These are phyloP conservation scores for Cunninghamia lanceolata DNA, from an alignment of 75 land plant genomes.

Conservation along the genomic window DNA sequence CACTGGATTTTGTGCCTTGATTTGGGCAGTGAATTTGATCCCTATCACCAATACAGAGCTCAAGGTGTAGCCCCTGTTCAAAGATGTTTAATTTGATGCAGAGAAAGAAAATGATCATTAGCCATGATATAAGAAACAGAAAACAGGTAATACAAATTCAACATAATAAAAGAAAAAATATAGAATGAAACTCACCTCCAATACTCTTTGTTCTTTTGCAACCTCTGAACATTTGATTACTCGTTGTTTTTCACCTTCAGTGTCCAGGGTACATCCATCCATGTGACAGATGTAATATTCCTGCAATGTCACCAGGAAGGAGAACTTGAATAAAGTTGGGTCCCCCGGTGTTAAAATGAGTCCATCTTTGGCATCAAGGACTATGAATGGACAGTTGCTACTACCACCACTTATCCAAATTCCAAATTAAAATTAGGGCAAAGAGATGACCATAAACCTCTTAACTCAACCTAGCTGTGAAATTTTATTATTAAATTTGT, in stretches of 20 bases:
- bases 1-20: too few species aligned
- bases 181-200: conserved; percentile 44
- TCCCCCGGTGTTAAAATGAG: background rate
- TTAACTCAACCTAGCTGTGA: background rate
- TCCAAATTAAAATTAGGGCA: background rate
- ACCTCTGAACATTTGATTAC: conserved; percentile 74
- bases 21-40: background rate
- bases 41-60: conserved; percentile 54
- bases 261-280: conserved; percentile 60
- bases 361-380: background rate
- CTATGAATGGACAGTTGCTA: background rate
- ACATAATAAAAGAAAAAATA: too few species aligned
- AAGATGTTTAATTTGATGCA: background rate
- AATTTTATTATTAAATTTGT: background rate
- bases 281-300: conserved; percentile 79
- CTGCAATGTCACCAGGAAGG: conserved; percentile 25
- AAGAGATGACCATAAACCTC: background rate
- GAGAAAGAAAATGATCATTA: background rate
- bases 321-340: background rate
- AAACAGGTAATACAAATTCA: background rate
- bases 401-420: background rate
- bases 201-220: conserved; percentile 73
- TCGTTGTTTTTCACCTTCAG: conserved; percentile 50
- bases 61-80: conserved; percentile 63
- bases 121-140: background rate